Base-by-base conservation (phyloP, 176 grass and related monocot genomes). In the Ananas comosus region DNA sequence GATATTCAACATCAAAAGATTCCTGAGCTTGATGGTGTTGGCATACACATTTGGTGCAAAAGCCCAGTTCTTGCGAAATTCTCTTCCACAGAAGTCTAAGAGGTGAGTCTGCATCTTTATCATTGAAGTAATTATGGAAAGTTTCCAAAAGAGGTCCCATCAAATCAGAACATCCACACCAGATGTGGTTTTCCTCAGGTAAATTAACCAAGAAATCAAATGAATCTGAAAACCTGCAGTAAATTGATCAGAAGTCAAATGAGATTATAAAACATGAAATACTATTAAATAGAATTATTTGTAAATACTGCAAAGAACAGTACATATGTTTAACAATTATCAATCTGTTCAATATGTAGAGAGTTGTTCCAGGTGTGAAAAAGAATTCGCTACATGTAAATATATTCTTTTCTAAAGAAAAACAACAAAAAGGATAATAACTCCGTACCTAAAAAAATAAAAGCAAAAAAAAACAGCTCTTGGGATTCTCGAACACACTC, bases 81-180 rank as follows among this genome's bases (percentile, higher is more conserved):
- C 89, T 72, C 75, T 68, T 77, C 89, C 94, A 97, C 56, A 92
- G 77, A 61, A 66, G 67, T 69, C 16, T 80, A 57, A 89, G 82
- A 72, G 79, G 79, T 76, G 83, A 87, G 48, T 82, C 76, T 49
- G 70, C 59, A 70, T 83, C 82, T 50, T 78, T 54, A 25, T 88
- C 87, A 16, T 72, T 29, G 66, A 82, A 86, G 68, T 78, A 96
- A 63, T 81, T 66, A 76, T 92, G 93, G 65, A 97, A 92, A 11
- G 87, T 90, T 78, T 97, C 84, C 66, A 97, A 65, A 68, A 97
- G 83, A 13, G 89, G 89, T 64, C 76, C 82, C 94, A 88, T 97
- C 50, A 92, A 76, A 78, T 90, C 77, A 78, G 89, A 74, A 72
- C 77, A 81, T 51, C 80, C 79, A 76, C 94, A 97, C 94, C 94